Evolutionary conservation across 305 asterid species (phyloP).

Genomic region (Fraxinus sp.): DNA sequence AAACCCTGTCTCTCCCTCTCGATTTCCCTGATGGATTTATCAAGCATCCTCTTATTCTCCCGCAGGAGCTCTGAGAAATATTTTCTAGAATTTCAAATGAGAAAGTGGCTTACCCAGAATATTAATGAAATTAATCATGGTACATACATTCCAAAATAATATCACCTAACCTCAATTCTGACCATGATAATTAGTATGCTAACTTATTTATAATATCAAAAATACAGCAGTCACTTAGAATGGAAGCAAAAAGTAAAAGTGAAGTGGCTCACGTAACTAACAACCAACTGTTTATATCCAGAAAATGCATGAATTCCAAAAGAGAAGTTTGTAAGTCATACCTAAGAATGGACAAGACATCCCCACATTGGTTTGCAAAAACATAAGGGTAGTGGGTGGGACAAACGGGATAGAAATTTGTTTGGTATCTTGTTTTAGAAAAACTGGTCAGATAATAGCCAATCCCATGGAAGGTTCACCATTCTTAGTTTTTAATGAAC

Average conservation of each 20-base stretch:
- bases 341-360: not conserved
- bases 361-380: not conserved
- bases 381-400: not conserved
- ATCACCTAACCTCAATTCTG: not conserved
- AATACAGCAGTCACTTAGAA: not conserved
- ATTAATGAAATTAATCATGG: not conserved
- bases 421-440: not conserved
- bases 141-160: not conserved
- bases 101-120: slow-evolving; percentile 2
- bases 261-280: not conserved
- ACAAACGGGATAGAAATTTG: not conserved
- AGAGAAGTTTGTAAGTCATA: not conserved
- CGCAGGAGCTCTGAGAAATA: slow-evolving; percentile 75
- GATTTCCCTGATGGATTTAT: slow-evolving; percentile 90
- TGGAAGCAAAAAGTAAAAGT: not conserved
- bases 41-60: slow-evolving; percentile 98
- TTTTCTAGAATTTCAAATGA: slow-evolving; percentile 13
- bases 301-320: not conserved
- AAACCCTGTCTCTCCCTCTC: slow-evolving; percentile 97
- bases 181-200: not conserved
- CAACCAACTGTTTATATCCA: not conserved
- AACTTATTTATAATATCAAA: not conserved
- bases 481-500: not conserved
- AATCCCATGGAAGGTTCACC: not conserved
- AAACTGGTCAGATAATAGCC: not conserved